These are phyloP conservation scores for Calonectria fujianensis DNA, from an alignment of 2,329 filamentous ascomycete genomes.

Conservation along the genomic window DNA sequence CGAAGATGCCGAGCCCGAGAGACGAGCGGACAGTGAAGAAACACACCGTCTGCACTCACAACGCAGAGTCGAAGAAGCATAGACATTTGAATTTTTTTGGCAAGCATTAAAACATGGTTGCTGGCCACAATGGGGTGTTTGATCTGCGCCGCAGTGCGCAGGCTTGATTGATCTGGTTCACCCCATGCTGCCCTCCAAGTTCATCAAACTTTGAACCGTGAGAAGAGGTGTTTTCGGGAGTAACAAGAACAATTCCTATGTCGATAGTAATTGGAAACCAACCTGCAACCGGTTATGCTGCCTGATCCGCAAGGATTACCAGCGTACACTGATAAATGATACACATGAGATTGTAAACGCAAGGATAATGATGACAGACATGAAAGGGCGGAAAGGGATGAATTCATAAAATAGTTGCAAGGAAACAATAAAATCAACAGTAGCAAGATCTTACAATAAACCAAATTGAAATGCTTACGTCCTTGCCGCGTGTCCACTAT, in stretches of 20 bases:
- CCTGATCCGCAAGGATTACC: background rate
- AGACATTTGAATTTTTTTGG: background rate
- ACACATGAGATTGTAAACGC: background rate
- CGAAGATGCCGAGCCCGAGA: background rate
- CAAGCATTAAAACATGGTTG: too few relatives aligned
- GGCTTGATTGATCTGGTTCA: background rate
- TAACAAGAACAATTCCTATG: background rate
- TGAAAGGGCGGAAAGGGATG: background rate
- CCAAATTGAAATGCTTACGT: background rate
- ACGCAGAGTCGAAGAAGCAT: background rate
- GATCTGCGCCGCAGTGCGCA: too few relatives aligned
- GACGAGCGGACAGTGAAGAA: constrained; percentile 43
- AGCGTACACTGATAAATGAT: background rate
- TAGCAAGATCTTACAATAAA: background rate
- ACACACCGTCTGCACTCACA: background rate
- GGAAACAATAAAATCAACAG: background rate
- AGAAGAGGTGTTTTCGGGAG: background rate
- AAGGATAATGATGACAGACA: background rate
- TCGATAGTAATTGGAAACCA: background rate
- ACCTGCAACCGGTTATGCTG: background rate
- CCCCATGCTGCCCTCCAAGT: background rate
- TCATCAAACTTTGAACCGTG: background rate
- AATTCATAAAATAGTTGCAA: background rate
- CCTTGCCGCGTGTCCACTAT: background rate
- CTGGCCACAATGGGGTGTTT: background rate